Evolutionary conservation across 257 asterid species (phyloP), one percentile per base, ranked within the genome.

Genomic region (Nicotiana noctiflora): DNA sequence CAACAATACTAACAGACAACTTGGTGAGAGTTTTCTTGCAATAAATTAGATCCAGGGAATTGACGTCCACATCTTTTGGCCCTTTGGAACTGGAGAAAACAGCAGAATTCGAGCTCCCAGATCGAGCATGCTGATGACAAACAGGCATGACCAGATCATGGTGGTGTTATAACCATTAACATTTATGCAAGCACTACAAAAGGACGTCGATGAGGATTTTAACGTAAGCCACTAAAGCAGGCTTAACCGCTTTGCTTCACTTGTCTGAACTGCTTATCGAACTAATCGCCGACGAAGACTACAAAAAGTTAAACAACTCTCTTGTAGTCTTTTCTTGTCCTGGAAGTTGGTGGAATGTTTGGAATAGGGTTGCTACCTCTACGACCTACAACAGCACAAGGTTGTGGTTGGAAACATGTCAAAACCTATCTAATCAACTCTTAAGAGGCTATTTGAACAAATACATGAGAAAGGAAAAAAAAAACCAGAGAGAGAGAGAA

Each of bases 261-360:
- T 49, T 49, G 60, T 46, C 59, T 74, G 78, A 17, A 19, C 57
- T 12, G 34, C 34, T 70, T n/a, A 40, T 44, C 46, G 44, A 37
- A 23, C 25, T 46, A 74, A 74, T 2, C 61, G 40, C 60, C 9
- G 1, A 74, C 49, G 61, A 74, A 46, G 15, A 59, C 21, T 49
- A 74, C 61, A 74, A 49, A 49, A 74, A 46, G 25, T 84, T 77
- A 92, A 61, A 87, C 83, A 81, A 89, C 89, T 86, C 95, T 91
- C 81, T 93, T 92, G 64, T 88, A 86, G 81, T 89, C 98, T 87
- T 90, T 91, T 85, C 93, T 88, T 85, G 91, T 91, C 49, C 87
- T 90, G 78, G 87, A 84, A 57, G 87, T 81, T 40, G 94, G 92
- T 18, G 93, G 91, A 44, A 90, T 84, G 83, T 81, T 88, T 86